Percentiles rank a stretch among this genome's conserved stretches.
phyloP scores from a whole-genome alignment of 805 yeast genomes.

The Saturnispora mendoncae region DNA sequence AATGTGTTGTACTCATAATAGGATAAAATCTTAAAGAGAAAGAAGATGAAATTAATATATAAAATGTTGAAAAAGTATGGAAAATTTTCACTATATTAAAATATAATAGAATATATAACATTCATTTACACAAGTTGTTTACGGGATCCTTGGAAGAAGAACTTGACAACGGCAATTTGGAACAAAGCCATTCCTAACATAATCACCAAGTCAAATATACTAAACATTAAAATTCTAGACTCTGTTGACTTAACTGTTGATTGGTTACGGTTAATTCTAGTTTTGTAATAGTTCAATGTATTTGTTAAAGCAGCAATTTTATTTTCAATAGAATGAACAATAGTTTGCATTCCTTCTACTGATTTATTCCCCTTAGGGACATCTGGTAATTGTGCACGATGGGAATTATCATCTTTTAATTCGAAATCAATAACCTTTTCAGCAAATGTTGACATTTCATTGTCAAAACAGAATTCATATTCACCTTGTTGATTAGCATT shows the following conservation, averaged over 20 bases:
- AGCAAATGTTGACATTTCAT: constrained; percentile 72
- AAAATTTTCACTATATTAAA: background rate
- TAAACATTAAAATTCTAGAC: constrained; percentile 52
- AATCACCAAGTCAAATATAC: constrained; percentile 54
- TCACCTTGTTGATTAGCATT: constrained; percentile 63
- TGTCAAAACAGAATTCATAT: constrained; percentile 78
- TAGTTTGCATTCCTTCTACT: constrained; percentile 44
- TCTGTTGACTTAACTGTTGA: constrained; percentile 64
- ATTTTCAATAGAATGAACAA: constrained; percentile 49
- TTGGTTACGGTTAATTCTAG: constrained; percentile 88
- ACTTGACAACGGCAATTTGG: constrained; percentile 61
- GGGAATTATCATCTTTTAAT: constrained; percentile 38
- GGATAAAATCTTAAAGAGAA: background rate
- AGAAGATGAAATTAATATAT: too few species aligned
- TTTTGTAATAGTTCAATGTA: constrained; percentile 71
- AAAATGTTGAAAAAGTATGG: too few species aligned
- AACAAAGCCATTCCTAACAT: constrained; percentile 62
- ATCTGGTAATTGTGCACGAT: constrained; percentile 56
- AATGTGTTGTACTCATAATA: constrained; percentile 73
- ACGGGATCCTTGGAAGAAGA: constrained; percentile 64
- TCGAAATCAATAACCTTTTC: constrained; percentile 83
- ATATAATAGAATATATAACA: too few species aligned
- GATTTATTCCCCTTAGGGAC: constrained; percentile 47
- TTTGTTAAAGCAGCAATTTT: constrained; percentile 50
- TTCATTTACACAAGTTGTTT: constrained; percentile 50